Evolutionary conservation across 306 rosid species (phyloP).

Genomic region (Pyrus betulifolia): DNA sequence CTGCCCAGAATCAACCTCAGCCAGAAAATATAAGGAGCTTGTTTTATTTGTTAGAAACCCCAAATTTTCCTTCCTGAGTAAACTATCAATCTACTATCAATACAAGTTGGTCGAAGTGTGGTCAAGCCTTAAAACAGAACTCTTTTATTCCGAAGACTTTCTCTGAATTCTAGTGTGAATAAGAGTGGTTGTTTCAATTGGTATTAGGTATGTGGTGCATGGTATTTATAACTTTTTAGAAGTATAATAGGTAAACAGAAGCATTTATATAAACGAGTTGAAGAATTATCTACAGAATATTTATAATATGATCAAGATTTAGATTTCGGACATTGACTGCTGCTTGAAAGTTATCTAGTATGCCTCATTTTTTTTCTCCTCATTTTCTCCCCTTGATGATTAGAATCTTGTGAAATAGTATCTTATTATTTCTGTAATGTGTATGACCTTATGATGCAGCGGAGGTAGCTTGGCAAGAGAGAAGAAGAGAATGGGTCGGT

Average conservation of each 20-base stretch:
- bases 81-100: no score
- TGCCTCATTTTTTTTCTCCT: background rate
- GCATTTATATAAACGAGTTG: background rate
- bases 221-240: background rate
- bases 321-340: background rate
- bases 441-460: conserved; percentile 35
- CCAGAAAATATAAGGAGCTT: background rate
- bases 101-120: background rate
- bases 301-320: background rate
- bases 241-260: background rate
- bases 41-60: background rate
- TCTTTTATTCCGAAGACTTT: background rate
- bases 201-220: background rate
- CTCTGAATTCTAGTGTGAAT: background rate
- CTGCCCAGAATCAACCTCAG: background rate
- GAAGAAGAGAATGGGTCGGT: conserved; percentile 62
- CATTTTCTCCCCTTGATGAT: background rate
- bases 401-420: background rate
- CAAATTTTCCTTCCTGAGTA: background rate
- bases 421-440: background rate
- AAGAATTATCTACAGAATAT: background rate
- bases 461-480: conserved; percentile 58
- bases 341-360: background rate
- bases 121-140: background rate
- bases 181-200: background rate